phyloP scores from a whole-genome alignment of 202 grass and related monocot species.

The Alloteropsis angusta region DNA sequence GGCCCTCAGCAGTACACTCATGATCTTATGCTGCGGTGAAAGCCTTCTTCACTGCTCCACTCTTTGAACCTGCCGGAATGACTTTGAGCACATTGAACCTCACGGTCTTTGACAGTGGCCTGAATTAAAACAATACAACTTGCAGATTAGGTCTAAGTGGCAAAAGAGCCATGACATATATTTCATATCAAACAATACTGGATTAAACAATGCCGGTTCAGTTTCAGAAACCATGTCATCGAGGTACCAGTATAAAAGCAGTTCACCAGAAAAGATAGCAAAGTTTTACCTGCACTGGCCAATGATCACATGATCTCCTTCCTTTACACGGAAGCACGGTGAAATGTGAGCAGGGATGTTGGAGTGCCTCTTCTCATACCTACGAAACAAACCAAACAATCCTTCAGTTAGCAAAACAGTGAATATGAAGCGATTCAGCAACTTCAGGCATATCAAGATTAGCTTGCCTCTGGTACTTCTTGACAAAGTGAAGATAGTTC shows the following conservation, averaged over 20 bases:
- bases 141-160: neutral
- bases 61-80: constrained; percentile 43
- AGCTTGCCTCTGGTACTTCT: constrained; percentile 59
- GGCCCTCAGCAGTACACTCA: neutral
- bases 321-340: constrained; percentile 55
- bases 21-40: constrained; percentile 39
- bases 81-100: constrained; percentile 70
- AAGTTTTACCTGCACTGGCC: constrained; percentile 51
- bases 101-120: constrained; percentile 54
- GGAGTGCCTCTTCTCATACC: constrained; percentile 63
- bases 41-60: constrained; percentile 48
- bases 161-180: neutral
- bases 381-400: constrained; percentile 14
- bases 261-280: neutral
- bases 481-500: constrained; percentile 64
- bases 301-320: constrained; percentile 67
- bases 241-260: neutral
- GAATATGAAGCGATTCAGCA: neutral
- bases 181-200: neutral
- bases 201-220: neutral
- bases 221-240: neutral
- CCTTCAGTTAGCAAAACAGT: neutral
- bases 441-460: neutral
- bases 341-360: constrained; percentile 60
- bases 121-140: neutral